These are phyloP conservation scores for Candida pseudocylindracea DNA, from an alignment of 1,139 yeast genomes.

Conservation along the genomic window DNA sequence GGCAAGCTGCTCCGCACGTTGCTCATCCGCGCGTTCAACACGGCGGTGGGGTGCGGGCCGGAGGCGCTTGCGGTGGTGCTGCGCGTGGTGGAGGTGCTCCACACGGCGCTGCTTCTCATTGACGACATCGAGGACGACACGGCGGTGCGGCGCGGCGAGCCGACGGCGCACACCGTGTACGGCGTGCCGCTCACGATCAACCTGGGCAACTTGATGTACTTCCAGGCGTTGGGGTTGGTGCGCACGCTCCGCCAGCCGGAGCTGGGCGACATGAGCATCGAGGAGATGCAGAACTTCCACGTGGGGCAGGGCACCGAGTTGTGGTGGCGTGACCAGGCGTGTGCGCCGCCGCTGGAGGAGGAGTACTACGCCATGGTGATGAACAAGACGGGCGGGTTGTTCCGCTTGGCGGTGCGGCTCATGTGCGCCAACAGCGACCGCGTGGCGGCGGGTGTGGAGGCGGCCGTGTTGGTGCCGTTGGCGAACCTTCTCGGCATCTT, in stretches of 20 bases:
- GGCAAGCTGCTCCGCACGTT: neutral
- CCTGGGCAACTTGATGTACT: conserved; percentile 66
- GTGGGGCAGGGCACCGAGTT: conserved; percentile 80
- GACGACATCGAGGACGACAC: conserved; percentile 83
- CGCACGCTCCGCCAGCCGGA: conserved; percentile 3
- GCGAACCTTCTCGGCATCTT: conserved; percentile 66
- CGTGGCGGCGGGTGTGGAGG: neutral
- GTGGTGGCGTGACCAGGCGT: conserved; percentile 50
- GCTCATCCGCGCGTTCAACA: neutral
- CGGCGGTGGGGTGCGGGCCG: neutral
- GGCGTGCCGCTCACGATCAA: conserved; percentile 70
- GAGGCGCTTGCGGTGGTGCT: conserved; percentile 3
- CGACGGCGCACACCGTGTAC: conserved; percentile 54
- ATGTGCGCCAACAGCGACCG: conserved; percentile 16
- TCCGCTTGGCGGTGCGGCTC: conserved; percentile 47
- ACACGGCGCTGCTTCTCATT: conserved; percentile 38
- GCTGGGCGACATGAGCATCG: conserved; percentile 22
- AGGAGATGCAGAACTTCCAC: conserved; percentile 62
- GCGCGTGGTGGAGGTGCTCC: conserved; percentile 29
- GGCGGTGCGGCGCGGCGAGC: conserved; percentile 44
- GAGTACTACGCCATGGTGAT: conserved; percentile 65
- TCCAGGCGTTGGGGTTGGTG: conserved; percentile 28
- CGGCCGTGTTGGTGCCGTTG: conserved; percentile 20
- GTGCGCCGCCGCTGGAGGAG: conserved; percentile 26
- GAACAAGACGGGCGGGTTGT: conserved; percentile 78